Evolutionary conservation across 495 filamentous ascomycete species (phyloP), one percentile per base, ranked within the genome.

Genomic region (Parachaetomium inaequale): DNA sequence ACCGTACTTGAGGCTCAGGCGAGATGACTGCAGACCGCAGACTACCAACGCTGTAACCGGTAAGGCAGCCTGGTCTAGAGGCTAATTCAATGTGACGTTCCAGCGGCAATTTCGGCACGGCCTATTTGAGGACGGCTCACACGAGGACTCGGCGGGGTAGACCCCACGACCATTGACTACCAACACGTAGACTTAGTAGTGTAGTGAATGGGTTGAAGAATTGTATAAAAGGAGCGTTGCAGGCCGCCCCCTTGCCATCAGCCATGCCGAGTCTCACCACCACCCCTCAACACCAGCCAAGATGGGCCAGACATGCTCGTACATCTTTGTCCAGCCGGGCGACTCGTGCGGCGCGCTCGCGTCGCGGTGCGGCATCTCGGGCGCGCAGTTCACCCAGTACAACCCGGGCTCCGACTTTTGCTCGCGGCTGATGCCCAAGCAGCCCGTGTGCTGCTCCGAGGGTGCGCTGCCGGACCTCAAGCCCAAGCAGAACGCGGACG

Each of bases 401-500:
- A 82, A 81, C 66, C 45, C 74, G 1, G 62, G 50, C 7, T 17
- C 66, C 3, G 66, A 63, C 31, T 55, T 79, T 4, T 82, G 78
- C 67, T 66, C 71, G 4, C 71, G 42, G 4, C 69, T 82, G 3
- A 56, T 55, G 31, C 40, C 65, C 6, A 63, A 67, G 3, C 70
- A 82, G 52, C 56, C 72, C n/a, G 77, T 83, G 21, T 85, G 81
- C 72, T 84, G 82, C 61, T 72, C 74, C 1, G 21, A 61, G 3
- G 81, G 79, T 17, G 25, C 53, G 1, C 62, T 77, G 2, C 75
- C 75, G 0, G 70, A 82, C 62, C 62, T 65, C 19, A 61, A 53
- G 4, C 81, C 80, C 0, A 66, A 79, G 7, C 80, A 78, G 0
- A 68, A 79, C 32, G n/a, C 70, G 2, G 71, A 83, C 55, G 81